These are phyloP conservation scores for Colletotrichum horii DNA, from an alignment of 2,329 filamentous ascomycete species.

Conservation along the genomic window DNA sequence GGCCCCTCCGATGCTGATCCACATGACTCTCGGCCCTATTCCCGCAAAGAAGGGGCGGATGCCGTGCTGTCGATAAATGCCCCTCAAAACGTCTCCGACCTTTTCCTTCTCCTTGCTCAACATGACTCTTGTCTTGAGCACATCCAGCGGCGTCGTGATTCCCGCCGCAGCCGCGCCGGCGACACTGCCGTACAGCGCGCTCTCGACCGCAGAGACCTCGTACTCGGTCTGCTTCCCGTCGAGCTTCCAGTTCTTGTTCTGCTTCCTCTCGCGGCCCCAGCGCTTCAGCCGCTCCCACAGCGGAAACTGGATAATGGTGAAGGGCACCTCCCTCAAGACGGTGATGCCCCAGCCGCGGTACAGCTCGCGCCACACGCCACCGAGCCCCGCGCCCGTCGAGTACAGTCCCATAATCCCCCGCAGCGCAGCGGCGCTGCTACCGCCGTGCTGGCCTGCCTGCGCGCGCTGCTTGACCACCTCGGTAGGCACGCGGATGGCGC, in stretches of 20 bases:
- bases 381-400: slow-evolving; percentile 43
- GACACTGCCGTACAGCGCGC: slow-evolving; percentile 82
- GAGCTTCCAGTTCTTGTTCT: neutral
- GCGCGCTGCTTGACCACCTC: slow-evolving; percentile 98
- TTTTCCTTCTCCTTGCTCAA: slow-evolving; percentile 73
- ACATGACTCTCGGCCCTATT: slow-evolving; percentile 82
- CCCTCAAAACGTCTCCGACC: slow-evolving; percentile 62
- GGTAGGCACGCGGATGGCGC: slow-evolving; percentile 89
- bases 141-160: slow-evolving; percentile 90
- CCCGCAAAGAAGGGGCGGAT: slow-evolving; percentile 75
- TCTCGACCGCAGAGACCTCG: slow-evolving; percentile 75
- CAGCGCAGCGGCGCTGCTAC: slow-evolving; percentile 70
- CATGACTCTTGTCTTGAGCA: slow-evolving; percentile 97
- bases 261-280: slow-evolving; percentile 56
- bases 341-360: slow-evolving; percentile 94
- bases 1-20: slow-evolving; percentile 94
- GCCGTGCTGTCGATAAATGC: slow-evolving; percentile 70
- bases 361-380: slow-evolving; percentile 77
- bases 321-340: slow-evolving; percentile 93
- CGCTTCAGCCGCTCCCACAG: slow-evolving; percentile 94
- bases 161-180: slow-evolving; percentile 87
- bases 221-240: slow-evolving; percentile 20
- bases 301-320: slow-evolving; percentile 96
- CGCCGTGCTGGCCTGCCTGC: slow-evolving; percentile 83
- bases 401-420: slow-evolving; percentile 68